Conservation (phyloP, 352 stramenopile species). For the Pythium guiyangense region DNA sequence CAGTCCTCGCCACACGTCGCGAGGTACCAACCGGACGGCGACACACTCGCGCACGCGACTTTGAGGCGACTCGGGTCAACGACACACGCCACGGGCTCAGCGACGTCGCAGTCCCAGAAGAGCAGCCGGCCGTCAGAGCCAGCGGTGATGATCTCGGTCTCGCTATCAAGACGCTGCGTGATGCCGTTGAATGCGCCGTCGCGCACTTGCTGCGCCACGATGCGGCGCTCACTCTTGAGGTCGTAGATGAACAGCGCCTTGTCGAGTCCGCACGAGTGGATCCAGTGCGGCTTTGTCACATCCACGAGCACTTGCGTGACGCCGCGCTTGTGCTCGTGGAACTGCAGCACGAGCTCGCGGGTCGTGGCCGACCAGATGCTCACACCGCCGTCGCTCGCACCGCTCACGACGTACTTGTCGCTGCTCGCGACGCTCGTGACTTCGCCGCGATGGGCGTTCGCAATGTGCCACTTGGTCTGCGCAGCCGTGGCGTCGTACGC, state of each 20-base stretch:
- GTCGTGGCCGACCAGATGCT: conserved; percentile 85
- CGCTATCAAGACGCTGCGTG: conserved; percentile 84
- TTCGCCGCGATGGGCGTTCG: conserved; percentile 79
- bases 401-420: conserved; percentile 74
- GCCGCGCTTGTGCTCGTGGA: conserved; percentile 85
- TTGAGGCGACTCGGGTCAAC: conserved; percentile 37
- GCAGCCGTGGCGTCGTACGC: conserved; percentile 45
- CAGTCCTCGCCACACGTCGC: conserved; percentile 80
- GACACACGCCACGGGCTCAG: conserved; percentile 63
- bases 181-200: conserved; percentile 76
- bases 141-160: conserved; percentile 89
- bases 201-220: conserved; percentile 79
- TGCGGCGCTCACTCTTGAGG: conserved; percentile 76
- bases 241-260: conserved; percentile 91
- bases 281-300: conserved; percentile 60
- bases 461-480: conserved; percentile 80
- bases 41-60: conserved; percentile 44
- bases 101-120: conserved; percentile 89
- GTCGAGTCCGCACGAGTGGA: conserved; percentile 87
- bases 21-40: conserved; percentile 68
- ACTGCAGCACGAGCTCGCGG: conserved; percentile 87
- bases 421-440: conserved; percentile 72
- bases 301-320: conserved; percentile 84
- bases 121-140: conserved; percentile 79
- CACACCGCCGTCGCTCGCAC: conserved; percentile 80